Conservation (phyloP, 1,139 yeast genomes). For the Blastobotrys buckinghamii region DNA sequence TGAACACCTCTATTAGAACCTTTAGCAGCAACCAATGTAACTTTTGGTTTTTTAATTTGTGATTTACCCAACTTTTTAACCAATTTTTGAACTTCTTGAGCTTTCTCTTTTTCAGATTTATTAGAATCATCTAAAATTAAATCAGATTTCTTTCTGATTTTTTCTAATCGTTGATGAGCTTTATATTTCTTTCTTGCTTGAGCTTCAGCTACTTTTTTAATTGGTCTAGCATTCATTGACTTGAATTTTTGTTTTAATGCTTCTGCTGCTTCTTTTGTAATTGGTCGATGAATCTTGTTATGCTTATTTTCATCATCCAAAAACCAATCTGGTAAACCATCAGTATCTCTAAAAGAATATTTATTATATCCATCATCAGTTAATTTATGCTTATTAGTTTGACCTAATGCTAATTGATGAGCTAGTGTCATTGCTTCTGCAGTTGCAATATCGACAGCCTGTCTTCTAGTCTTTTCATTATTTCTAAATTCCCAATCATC, state of each 20-base stretch:
- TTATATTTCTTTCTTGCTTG: slow-evolving; percentile 95
- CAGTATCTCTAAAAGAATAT: slow-evolving; percentile 85
- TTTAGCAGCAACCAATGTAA: slow-evolving; percentile 83
- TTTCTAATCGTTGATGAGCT: slow-evolving; percentile 82
- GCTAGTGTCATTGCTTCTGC: slow-evolving; percentile 98
- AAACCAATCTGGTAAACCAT: slow-evolving; percentile 94
- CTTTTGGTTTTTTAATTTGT: slow-evolving; percentile 72
- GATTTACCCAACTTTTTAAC: slow-evolving; percentile 71
- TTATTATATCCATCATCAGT: slow-evolving; percentile 88
- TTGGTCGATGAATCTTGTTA: slow-evolving; percentile 81
- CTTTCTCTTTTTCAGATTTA: slow-evolving; percentile 87
- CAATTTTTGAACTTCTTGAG: slow-evolving; percentile 83
- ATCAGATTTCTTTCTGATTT: slow-evolving; percentile 90
- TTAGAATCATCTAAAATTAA: slow-evolving; percentile 81
- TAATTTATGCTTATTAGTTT: slow-evolving; percentile 73
- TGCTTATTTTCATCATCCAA: slow-evolving; percentile 85
- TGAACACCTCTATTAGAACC: slow-evolving; percentile 80
- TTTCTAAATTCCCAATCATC: slow-evolving; percentile 30
- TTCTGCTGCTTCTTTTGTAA: slow-evolving; percentile 92
- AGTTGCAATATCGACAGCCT: slow-evolving; percentile 67
- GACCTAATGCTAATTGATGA: slow-evolving; percentile 89
- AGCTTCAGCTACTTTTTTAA: slow-evolving; percentile 95
- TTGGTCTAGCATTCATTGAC: slow-evolving; percentile 93
- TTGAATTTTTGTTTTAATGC: slow-evolving; percentile 87
- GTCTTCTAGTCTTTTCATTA: slow-evolving; percentile 32